Base-by-base conservation (phyloP, 2,329 filamentous ascomycete species). In the Venturia effusa region DNA sequence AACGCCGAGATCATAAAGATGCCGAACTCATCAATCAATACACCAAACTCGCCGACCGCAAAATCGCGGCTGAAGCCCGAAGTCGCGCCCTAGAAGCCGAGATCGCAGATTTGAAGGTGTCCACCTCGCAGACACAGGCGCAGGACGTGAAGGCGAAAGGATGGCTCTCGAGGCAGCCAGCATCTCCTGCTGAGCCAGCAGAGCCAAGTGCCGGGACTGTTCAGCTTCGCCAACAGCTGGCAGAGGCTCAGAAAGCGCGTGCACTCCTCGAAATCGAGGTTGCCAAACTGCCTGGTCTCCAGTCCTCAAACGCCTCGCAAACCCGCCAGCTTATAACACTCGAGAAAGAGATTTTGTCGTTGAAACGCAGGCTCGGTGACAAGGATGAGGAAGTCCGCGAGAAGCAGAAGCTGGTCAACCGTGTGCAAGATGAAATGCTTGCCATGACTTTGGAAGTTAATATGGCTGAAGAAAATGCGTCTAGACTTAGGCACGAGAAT, bases 391-490 rank as follows among this genome's bases (percentile, higher is more conserved):
- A 97, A 78, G 76, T 97, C 39, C 84, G 82, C 64, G 90, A 86
- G 65, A 97, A 97, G 79, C 85, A 86, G 39, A 90, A 92, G 73
- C 78, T 97, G 67, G 82, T 96, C 2, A 88, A 92, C 45, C 84
- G 93, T 70, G 87, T 96, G 62, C 93, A 97, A 77, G 92, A 97
- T 75, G 94, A 99, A 75, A 87, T 96, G 75, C 87, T 96, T 61
- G 88, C 90, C 0, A 77, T 97, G 59, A 92, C 92, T 68, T 80
- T 97, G 68, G 89, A 97, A 75, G 81, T 97, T 54, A 92, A 94
- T 69, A 84, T 97, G 79, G 87, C 88, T 3, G 92, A 95, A 73
- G 84, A 92, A 73, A 85, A 86, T 71, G 81, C 83, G 34, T 85
- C 88, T 72, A 87, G 85, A 74, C 78, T 96, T 67, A 84, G 86